Base-by-base conservation (phyloP, 2,329 filamentous ascomycete species). In the Pseudopyricularia javanii region DNA sequence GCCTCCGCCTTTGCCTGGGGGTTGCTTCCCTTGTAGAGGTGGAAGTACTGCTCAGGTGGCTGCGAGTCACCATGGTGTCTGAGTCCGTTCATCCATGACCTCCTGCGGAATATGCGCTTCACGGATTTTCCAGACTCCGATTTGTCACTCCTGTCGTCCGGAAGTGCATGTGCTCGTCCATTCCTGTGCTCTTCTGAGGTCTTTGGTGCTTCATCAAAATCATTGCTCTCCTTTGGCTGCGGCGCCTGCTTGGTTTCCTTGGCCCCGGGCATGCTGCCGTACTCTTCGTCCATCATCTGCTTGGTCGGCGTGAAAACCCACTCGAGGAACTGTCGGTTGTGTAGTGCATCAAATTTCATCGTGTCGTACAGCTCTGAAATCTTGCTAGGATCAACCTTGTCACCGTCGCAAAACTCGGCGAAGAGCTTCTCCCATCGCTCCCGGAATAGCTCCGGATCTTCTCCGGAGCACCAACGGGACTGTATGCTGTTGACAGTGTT, bases 361-460 rank as follows among this genome's bases (percentile, higher is more conserved):
- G 91, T 97, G 67, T 98, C 93, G 66, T 98, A 98, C 3, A 98
- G 78, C 70, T 98, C 93, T 5, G 90, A 96, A 56, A 98, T 91
- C 72, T 98, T 98, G 74, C 91, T 95, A 17, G 94, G 94, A 67
- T 98, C 93, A 17, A 97, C 90, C 72, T 98, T 98, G 62, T 98
- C 93, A 1, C 88, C 86, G 66, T 98, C 94, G 59, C 87, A 93
- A 62, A 98, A 98, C 64, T 98, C 93, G 49, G 85, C 82, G 69
- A 98, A 98, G 2, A 98, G 78, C 71, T 98, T 98, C 70, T 97
- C 93, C 93, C 93, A 98, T 30, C 93, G 82, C 67, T 98, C 93
- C 59, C 86, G 88, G 74, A 98, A 98, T 2, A 98, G 75, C 59
- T 94, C 88, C 0, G 91, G 83, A 62, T 97, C 93, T 70, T 98